Evolutionary conservation across 495 filamentous ascomycete species (phyloP).

Genomic region (Trichoderma orchidacearum): DNA sequence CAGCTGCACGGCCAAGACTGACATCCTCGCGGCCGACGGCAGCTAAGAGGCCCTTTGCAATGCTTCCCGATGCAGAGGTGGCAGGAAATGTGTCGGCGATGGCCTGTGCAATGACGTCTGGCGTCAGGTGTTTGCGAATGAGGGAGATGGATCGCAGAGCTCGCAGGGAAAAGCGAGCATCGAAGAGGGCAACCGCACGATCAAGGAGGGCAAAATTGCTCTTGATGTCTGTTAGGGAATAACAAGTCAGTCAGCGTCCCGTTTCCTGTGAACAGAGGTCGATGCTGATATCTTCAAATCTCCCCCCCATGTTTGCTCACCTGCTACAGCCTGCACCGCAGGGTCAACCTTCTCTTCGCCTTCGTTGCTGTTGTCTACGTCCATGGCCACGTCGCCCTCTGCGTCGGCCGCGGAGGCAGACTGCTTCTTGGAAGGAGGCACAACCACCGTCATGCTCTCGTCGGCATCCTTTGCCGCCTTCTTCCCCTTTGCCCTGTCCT

Average conservation of each 20-base stretch:
- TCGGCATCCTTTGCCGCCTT: conserved; percentile 45
- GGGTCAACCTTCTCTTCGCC: conserved; percentile 54
- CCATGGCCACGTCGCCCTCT: conserved; percentile 67
- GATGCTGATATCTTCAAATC: not conserved
- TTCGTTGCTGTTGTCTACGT: conserved; percentile 40
- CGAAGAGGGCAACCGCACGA: conserved; percentile 83
- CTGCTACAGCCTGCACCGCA: conserved; percentile 39
- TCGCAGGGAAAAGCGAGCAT: conserved; percentile 85
- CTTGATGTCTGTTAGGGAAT: conserved; percentile 60
- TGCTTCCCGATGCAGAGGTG: conserved; percentile 37
- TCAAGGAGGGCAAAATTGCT: conserved; percentile 83
- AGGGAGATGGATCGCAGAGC: conserved; percentile 91
- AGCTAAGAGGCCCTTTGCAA: conserved; percentile 54
- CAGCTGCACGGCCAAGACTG: conserved; percentile 37
- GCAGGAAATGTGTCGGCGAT: conserved; percentile 66
- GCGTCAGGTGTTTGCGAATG: conserved; percentile 77
- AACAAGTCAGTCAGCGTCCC: conserved; percentile 7
- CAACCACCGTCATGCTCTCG: conserved; percentile 78
- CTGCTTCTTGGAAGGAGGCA: conserved; percentile 62
- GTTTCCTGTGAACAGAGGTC: not conserved
- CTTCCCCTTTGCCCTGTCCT: conserved; percentile 60
- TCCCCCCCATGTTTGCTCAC: conserved; percentile 22
- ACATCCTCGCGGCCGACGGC: conserved; percentile 51
- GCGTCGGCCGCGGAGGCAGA: conserved; percentile 42
- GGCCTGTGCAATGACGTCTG: conserved; percentile 66